phyloP scores from a whole-genome alignment of 164 flowering plant genomes.

The Chimonanthus praecox region DNA sequence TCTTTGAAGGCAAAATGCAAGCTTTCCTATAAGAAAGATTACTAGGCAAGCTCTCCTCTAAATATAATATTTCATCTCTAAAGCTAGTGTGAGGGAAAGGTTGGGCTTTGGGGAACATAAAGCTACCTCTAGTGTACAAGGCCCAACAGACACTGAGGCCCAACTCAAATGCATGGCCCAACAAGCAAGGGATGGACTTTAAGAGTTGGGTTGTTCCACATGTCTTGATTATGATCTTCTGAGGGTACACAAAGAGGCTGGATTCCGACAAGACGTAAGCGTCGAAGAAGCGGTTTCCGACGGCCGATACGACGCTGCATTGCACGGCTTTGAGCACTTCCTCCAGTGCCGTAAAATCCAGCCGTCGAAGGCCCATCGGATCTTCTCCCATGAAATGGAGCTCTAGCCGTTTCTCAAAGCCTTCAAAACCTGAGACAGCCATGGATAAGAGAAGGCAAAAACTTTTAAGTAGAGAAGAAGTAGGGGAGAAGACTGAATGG shows the following conservation, averaged over 20 bases:
- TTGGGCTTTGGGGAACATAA: constrained; percentile 76
- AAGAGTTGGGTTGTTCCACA: constrained; percentile 95
- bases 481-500: background rate
- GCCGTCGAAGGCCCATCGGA: constrained; percentile 51
- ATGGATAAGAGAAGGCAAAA: constrained; percentile 14
- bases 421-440: constrained; percentile 84
- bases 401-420: constrained; percentile 84
- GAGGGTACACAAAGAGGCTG: constrained; percentile 80
- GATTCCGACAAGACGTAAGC: constrained; percentile 96
- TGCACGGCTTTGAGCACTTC: constrained; percentile 69
- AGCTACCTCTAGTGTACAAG: constrained; percentile 83
- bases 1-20: constrained; percentile 53
- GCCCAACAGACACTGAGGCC: constrained; percentile 42
- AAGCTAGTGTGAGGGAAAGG: constrained; percentile 80
- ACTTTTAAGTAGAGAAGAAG: background rate
- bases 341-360: constrained; percentile 41
- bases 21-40: constrained; percentile 50
- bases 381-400: constrained; percentile 73
- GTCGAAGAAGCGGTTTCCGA: constrained; percentile 62
- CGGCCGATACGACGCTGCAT: constrained; percentile 84
- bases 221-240: constrained; percentile 82
- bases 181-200: constrained; percentile 65
- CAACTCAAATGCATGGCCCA: constrained; percentile 41
- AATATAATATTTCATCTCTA: constrained; percentile 54
- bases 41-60: constrained; percentile 49